phyloP scores from a whole-genome alignment of 768 basidiomycete species.

The Kwoniella sp. region DNA sequence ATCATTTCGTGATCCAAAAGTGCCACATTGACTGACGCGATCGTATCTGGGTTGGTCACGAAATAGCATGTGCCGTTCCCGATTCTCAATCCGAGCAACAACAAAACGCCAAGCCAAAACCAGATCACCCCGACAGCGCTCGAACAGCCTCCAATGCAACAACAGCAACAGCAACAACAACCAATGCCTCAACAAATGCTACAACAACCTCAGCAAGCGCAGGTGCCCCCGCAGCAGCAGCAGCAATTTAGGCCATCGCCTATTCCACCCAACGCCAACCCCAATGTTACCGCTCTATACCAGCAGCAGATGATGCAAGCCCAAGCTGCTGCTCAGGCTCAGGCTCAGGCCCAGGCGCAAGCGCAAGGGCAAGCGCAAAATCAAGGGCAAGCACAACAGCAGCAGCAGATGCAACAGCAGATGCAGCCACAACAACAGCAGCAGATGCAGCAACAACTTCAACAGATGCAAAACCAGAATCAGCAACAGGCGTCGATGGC shows the following conservation, averaged over 20 bases:
- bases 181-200: conserved; percentile 5
- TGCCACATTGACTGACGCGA: background rate
- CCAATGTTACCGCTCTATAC: conserved; percentile 4
- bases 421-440: conserved; percentile 22
- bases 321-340: conserved; percentile 8
- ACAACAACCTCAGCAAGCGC: conserved; percentile 11
- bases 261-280: conserved; percentile 8
- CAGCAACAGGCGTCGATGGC: conserved; percentile 19
- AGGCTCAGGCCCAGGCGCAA: conserved; percentile 19
- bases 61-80: conserved; percentile 25
- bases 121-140: conserved; percentile 3
- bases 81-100: conserved; percentile 7
- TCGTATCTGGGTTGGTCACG: background rate
- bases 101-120: background rate
- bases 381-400: conserved; percentile 4
- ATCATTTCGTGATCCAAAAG: background rate
- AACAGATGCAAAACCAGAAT: conserved; percentile 7
- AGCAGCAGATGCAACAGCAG: conserved; percentile 6
- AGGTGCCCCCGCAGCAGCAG: conserved; percentile 15
- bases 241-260: conserved; percentile 20
- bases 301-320: conserved; percentile 16
- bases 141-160: conserved; percentile 16
- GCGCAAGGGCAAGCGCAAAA: conserved; percentile 11
- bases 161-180: conserved; percentile 12
- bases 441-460: conserved; percentile 5